Conservation (phyloP, 2,329 filamentous ascomycete species). For the Conoideocrella luteorostrata region DNA sequence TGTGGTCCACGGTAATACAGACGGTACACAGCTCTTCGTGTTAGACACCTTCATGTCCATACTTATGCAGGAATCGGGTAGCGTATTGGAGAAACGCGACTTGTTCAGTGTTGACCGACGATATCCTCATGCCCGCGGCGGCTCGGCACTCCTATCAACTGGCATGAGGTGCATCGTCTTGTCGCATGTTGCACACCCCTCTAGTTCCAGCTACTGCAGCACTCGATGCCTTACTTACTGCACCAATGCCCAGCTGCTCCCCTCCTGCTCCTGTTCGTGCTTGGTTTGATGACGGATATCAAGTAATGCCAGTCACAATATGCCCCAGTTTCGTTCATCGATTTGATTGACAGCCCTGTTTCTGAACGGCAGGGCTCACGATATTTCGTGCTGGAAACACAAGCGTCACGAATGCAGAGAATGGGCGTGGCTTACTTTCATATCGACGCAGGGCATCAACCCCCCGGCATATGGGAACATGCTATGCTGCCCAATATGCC, state of each 20-base stretch:
- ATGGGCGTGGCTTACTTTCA: too few species aligned
- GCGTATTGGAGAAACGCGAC: too few species aligned
- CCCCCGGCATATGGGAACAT: neutral
- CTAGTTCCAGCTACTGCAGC: constrained; percentile 12
- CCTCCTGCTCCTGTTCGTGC: constrained; percentile 2
- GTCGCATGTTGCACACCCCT: constrained; percentile 9
- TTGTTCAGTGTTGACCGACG: too few species aligned
- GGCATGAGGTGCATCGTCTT: neutral
- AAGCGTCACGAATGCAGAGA: too few species aligned
- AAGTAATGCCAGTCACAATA: neutral
- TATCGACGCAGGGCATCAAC: too few species aligned
- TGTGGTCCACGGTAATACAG: too few species aligned
- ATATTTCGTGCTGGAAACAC: too few species aligned
- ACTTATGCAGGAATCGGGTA: neutral
- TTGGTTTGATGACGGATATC: neutral
- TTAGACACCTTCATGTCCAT: neutral
- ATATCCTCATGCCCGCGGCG: too few species aligned
- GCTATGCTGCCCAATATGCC: constrained; percentile 1
- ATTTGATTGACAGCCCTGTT: neutral
- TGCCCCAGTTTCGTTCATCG: neutral
- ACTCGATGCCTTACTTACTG: constrained; percentile 10
- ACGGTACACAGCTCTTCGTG: too few species aligned
- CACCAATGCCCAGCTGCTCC: constrained; percentile 8
- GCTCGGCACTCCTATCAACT: too few species aligned
- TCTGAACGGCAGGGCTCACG: too few species aligned